Conservation (phyloP, 108 stramenopile species). For the Skeletonema grethae region DNA sequence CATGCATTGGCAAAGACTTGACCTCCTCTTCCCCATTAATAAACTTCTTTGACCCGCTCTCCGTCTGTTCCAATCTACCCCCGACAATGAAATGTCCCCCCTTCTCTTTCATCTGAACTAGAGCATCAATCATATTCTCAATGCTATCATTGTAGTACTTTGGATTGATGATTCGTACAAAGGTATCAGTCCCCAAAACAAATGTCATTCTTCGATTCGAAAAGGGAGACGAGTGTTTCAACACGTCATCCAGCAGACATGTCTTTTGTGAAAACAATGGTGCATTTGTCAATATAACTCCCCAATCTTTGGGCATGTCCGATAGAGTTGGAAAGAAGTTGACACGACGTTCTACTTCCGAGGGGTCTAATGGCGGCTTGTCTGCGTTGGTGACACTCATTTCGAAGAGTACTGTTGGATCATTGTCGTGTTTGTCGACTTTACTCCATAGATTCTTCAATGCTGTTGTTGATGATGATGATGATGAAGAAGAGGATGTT, state of each 20-base stretch:
- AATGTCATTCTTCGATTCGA: conserved; percentile 56
- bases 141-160: conserved; percentile 79
- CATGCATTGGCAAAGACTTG: conserved; percentile 50
- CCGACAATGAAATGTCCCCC: conserved; percentile 82
- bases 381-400: conserved; percentile 82
- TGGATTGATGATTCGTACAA: conserved; percentile 84
- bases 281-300: conserved; percentile 76
- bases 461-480: conserved; percentile 32
- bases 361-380: conserved; percentile 76
- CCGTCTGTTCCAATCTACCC: conserved; percentile 66
- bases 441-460: conserved; percentile 37
- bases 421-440: conserved; percentile 18
- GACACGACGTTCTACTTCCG: conserved; percentile 55
- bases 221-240: not conserved
- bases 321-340: conserved; percentile 53
- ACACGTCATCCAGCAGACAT: conserved; percentile 39
- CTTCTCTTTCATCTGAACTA: conserved; percentile 54
- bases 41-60: conserved; percentile 46
- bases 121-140: conserved; percentile 58
- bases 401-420: conserved; percentile 72
- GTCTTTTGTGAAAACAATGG: conserved; percentile 76
- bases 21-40: conserved; percentile 72
- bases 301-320: conserved; percentile 75
- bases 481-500: conserved; percentile 20
- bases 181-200: conserved; percentile 88